These are phyloP conservation scores for Bryoerythrophyllum caledonicum DNA, from an alignment of 225 moss, liverwort and hornwort species.

Conservation along the genomic window DNA sequence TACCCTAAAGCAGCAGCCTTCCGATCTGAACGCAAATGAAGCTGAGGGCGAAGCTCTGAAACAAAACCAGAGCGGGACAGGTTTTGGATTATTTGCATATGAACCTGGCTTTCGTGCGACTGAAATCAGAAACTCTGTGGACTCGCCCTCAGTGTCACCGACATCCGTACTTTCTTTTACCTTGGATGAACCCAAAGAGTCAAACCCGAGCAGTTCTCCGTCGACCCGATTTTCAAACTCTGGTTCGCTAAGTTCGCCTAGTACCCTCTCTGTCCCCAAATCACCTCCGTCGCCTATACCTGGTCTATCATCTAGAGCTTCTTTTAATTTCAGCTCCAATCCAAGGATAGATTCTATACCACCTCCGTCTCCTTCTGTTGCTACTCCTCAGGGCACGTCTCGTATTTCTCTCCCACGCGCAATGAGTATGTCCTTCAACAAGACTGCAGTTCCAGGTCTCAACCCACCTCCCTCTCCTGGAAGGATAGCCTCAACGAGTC, in stretches of 20 bases:
- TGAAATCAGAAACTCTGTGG: constrained; percentile 35
- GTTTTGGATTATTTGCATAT: constrained; percentile 40
- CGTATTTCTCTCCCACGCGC: constrained; percentile 30
- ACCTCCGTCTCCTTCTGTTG: constrained; percentile 40
- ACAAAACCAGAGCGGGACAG: constrained; percentile 32
- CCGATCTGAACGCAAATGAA: constrained; percentile 32
- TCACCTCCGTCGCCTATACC: constrained; percentile 41
- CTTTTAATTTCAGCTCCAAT: constrained; percentile 39
- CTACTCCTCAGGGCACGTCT: constrained; percentile 32
- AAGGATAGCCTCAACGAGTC: constrained; percentile 30
- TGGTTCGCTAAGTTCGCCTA: constrained; percentile 23
- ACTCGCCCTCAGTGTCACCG: constrained; percentile 45
- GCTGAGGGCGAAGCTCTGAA: constrained; percentile 56
- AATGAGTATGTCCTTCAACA: constrained; percentile 35
- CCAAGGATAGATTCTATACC: constrained; percentile 40
- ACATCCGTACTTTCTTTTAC: constrained; percentile 50
- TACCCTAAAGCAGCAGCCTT: constrained; percentile 51
- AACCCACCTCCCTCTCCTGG: constrained; percentile 57
- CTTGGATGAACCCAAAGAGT: constrained; percentile 39
- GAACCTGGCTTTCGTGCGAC: constrained; percentile 40
- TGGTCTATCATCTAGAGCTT: constrained; percentile 33
- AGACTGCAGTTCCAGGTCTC: constrained; percentile 45
- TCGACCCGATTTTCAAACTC: constrained; percentile 38
- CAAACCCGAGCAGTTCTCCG: constrained; percentile 23
- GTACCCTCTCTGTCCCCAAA: constrained; percentile 29